These are phyloP conservation scores for Serendipita indica DNA, from an alignment of 768 basidiomycete species.

Conservation along the genomic window DNA sequence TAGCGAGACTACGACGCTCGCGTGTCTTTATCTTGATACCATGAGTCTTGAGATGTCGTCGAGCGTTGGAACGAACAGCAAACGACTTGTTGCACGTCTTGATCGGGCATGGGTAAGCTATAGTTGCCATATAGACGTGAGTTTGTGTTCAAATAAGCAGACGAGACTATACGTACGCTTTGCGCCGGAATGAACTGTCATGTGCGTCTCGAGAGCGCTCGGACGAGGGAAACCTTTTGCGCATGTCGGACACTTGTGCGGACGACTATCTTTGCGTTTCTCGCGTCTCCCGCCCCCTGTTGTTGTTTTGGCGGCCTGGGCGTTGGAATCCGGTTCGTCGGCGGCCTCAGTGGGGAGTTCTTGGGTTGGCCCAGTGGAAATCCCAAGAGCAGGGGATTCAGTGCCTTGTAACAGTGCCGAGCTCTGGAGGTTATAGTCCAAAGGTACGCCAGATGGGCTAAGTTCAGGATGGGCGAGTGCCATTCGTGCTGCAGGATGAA, in stretches of 20 bases:
- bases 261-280: not conserved
- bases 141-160: not conserved
- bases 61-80: conserved; percentile 68
- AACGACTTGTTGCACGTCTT: conserved; percentile 51
- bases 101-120: conserved; percentile 33
- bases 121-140: not conserved
- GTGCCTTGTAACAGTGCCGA: no score
- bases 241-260: not conserved
- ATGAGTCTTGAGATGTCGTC: conserved; percentile 64
- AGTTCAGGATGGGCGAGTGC: no score
- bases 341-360: no score
- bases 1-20: not conserved
- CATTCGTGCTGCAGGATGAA: no score
- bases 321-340: not conserved
- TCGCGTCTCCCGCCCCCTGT: not conserved
- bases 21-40: conserved; percentile 27
- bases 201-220: conserved; percentile 4
- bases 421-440: no score
- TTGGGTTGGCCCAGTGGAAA: no score
- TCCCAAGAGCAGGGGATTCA: no score
- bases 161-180: not conserved
- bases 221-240: not conserved
- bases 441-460: no score
- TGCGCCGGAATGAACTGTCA: conserved; percentile 1
- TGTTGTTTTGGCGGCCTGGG: not conserved